phyloP scores from a whole-genome alignment of 2,329 filamentous ascomycete genomes.

The Chrysosporium queenslandicum region DNA sequence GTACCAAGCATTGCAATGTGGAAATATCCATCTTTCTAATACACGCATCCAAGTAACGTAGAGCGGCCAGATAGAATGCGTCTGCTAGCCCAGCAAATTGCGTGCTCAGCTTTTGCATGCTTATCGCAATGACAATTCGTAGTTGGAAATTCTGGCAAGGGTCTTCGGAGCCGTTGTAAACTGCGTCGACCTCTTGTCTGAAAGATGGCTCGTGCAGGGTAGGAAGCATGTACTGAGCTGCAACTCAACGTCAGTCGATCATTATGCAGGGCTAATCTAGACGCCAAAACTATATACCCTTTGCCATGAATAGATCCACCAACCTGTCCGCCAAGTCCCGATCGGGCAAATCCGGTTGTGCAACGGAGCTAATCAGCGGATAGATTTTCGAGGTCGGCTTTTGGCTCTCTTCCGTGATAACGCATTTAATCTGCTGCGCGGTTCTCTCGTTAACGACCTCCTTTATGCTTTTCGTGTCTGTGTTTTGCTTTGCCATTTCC shows the following conservation, averaged over 20 bases:
- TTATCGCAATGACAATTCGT: constrained; percentile 87
- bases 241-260: constrained; percentile 18
- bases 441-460: constrained; percentile 75
- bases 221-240: constrained; percentile 81
- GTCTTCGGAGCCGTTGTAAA: constrained; percentile 65
- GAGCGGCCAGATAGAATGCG: constrained; percentile 84
- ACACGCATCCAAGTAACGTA: constrained; percentile 72
- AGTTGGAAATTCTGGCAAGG: constrained; percentile 80
- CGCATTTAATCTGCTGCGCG: constrained; percentile 56
- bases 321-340: constrained; percentile 65
- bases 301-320: constrained; percentile 74
- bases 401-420: constrained; percentile 54
- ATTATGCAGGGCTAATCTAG: background rate
- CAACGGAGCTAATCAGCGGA: constrained; percentile 75
- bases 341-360: constrained; percentile 65
- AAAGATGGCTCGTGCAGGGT: constrained; percentile 77
- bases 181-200: constrained; percentile 63
- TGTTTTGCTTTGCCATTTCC: constrained; percentile 91
- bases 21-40: constrained; percentile 81
- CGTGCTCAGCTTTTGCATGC: constrained; percentile 80
- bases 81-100: constrained; percentile 90
- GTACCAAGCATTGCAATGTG: constrained; percentile 76
- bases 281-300: constrained; percentile 47
- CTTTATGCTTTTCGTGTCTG: constrained; percentile 79
- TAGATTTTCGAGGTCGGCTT: constrained; percentile 71